phyloP scores from a whole-genome alignment of 2,329 filamentous ascomycete genomes.

The Alternaria triticimaculans region DNA sequence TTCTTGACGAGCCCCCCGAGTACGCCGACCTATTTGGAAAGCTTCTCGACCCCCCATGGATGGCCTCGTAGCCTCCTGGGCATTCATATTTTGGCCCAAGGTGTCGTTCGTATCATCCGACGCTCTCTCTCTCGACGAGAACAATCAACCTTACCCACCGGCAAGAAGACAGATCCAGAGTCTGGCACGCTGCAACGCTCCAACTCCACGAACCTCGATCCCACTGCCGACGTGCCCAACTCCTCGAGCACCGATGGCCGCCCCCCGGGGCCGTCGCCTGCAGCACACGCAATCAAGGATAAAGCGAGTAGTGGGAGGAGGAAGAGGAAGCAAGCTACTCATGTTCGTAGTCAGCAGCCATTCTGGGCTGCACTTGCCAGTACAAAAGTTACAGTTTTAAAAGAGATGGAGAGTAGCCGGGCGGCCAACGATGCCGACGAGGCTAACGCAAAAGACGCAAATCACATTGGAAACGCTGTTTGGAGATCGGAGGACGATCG shows the following conservation, averaged over 20 bases:
- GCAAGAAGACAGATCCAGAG: constrained; percentile 65
- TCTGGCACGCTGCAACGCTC: constrained; percentile 53
- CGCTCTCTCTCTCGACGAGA: constrained; percentile 50
- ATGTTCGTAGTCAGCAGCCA: constrained; percentile 87
- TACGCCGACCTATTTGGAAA: constrained; percentile 44
- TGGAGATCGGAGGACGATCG: constrained; percentile 73
- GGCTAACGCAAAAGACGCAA: constrained; percentile 76
- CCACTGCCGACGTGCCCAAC: constrained; percentile 60
- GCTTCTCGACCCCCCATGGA: constrained; percentile 59
- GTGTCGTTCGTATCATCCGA: constrained; percentile 72
- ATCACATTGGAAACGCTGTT: constrained; percentile 77
- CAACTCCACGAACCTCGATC: constrained; percentile 43
- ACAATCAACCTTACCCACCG: constrained; percentile 41
- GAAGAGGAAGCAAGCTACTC: constrained; percentile 87
- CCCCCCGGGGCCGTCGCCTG: constrained; percentile 59
- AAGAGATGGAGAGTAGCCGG: constrained; percentile 77
- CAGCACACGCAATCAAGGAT: constrained; percentile 61
- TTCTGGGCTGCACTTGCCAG: constrained; percentile 94
- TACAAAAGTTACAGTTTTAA: constrained; percentile 95
- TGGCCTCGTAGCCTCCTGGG: constrained; percentile 74
- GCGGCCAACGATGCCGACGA: constrained; percentile 75
- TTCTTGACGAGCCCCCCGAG: constrained; percentile 49
- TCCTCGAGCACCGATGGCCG: constrained; percentile 56
- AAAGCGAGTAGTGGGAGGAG: constrained; percentile 76
- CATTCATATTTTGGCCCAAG: constrained; percentile 77